Conservation (phyloP, 371 early-diverging fungal genomes). For the Fennellomyces sp. region DNA sequence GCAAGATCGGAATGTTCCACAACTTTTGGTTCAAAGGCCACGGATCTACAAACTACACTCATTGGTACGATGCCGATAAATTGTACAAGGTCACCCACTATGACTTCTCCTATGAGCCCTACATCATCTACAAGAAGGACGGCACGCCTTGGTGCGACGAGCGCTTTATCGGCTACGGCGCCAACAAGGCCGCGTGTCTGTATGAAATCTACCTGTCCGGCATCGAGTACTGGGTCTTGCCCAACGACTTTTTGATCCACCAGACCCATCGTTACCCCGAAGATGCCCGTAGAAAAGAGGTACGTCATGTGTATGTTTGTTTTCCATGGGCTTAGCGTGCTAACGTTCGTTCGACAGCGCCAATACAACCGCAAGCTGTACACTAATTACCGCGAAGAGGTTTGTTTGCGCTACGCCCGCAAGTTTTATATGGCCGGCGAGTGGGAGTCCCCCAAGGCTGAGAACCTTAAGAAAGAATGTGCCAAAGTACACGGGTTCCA, state of each 20-base stretch:
- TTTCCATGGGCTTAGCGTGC: neutral
- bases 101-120: slow-evolving; percentile 71
- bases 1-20: slow-evolving; percentile 67
- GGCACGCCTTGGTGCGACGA: slow-evolving; percentile 74
- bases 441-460: slow-evolving; percentile 50
- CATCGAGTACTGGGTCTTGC: slow-evolving; percentile 67
- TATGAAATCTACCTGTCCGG: slow-evolving; percentile 73
- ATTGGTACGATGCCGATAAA: slow-evolving; percentile 52
- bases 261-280: slow-evolving; percentile 70
- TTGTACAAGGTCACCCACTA: slow-evolving; percentile 63
- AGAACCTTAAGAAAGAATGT: slow-evolving; percentile 57
- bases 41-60: slow-evolving; percentile 63
- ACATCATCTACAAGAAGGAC: slow-evolving; percentile 65
- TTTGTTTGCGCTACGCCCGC: slow-evolving; percentile 65
- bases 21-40: slow-evolving; percentile 65
- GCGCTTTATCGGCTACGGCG: slow-evolving; percentile 76
- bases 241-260: slow-evolving; percentile 69
- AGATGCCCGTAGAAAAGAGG: slow-evolving; percentile 64
- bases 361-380: slow-evolving; percentile 67
- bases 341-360: slow-evolving; percentile 41
- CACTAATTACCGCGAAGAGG: slow-evolving; percentile 66
- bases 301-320: slow-evolving; percentile 15
- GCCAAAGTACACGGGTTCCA: slow-evolving; percentile 48
- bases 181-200: slow-evolving; percentile 75
- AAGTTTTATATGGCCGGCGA: slow-evolving; percentile 56